These are phyloP conservation scores for Pleoardoris graminearum DNA, from an alignment of 2,329 filamentous ascomycete species.

Conservation along the genomic window DNA sequence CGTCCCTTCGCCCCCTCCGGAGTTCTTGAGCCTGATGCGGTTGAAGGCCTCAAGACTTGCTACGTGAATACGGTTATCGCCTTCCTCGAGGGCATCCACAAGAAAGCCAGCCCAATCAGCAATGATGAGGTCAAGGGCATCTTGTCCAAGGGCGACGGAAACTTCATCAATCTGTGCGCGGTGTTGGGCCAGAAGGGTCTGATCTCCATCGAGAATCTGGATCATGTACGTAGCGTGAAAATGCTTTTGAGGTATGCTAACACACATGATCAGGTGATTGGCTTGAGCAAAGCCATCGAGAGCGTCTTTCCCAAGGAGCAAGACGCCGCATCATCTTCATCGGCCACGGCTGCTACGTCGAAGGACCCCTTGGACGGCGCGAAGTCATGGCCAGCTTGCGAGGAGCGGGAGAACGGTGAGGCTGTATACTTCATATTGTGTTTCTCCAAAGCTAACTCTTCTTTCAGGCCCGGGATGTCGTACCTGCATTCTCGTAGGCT, in stretches of 20 bases:
- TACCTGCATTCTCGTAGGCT: constrained; percentile 32
- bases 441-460: constrained; percentile 13
- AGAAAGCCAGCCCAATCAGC: constrained; percentile 11
- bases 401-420: constrained; percentile 37
- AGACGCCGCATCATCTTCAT: not conserved
- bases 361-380: constrained; percentile 16
- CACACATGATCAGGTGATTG: constrained; percentile 10
- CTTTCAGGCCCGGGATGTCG: constrained; percentile 25
- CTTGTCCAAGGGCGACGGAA: constrained; percentile 21
- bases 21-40: constrained; percentile 8
- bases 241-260: not conserved
- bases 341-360: not conserved
- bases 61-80: constrained; percentile 25
- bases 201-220: constrained; percentile 23
- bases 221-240: constrained; percentile 13
- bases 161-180: constrained; percentile 28
- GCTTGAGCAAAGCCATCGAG: constrained; percentile 27
- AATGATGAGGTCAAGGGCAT: constrained; percentile 17
- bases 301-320: constrained; percentile 21
- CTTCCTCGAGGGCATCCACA: constrained; percentile 24
- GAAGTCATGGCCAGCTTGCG: constrained; percentile 32
- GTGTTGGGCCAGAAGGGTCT: constrained; percentile 23
- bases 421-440: not conserved
- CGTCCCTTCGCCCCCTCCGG: constrained; percentile 12
- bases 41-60: constrained; percentile 20